Evolutionary conservation across 768 basidiomycete species (phyloP).

Genomic region (Leucocoprinus birnbaumii): DNA sequence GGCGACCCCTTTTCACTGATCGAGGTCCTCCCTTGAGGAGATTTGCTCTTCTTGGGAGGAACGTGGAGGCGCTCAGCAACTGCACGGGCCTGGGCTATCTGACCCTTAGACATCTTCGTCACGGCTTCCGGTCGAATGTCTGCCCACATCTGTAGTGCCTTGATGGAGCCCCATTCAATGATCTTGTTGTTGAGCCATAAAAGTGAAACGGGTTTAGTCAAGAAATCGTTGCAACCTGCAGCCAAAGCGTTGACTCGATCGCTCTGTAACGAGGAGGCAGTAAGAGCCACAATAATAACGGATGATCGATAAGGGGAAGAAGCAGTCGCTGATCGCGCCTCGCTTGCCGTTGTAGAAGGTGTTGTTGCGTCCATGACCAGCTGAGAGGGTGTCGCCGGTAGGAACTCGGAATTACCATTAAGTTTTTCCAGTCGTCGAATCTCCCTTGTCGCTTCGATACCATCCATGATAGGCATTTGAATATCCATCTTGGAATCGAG

Average conservation of each 20-base stretch:
- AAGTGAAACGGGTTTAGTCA: constrained; percentile 95
- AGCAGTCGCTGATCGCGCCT: constrained; percentile 36
- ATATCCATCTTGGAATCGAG: constrained; percentile 86
- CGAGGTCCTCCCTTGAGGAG: constrained; percentile 19
- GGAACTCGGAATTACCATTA: constrained; percentile 63
- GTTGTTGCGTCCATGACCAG: constrained; percentile 56
- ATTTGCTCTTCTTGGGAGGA: constrained; percentile 30
- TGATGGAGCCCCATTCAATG: constrained; percentile 99
- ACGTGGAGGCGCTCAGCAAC: constrained; percentile 48
- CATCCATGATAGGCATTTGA: constrained; percentile 99
- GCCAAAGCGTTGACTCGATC: constrained; percentile 97
- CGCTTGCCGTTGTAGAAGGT: constrained; percentile 23
- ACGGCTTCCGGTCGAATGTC: constrained; percentile 64
- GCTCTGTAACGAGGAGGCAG: constrained; percentile 90
- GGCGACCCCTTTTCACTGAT: constrained; percentile 24
- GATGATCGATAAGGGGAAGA: constrained; percentile 81
- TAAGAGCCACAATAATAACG: constrained; percentile 99
- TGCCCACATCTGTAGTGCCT: constrained; percentile 90
- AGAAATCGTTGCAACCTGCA: constrained; percentile 97
- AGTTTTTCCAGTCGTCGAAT: constrained; percentile 82
- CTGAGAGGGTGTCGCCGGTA: constrained; percentile 69
- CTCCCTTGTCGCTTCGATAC: constrained; percentile 95
- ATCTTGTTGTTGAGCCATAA: constrained; percentile 98
- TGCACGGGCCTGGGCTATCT: constrained; percentile 37
- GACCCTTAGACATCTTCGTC: constrained; percentile 33